Conservation (phyloP, 129 eudicot species). For the Flaveria linearis region DNA sequence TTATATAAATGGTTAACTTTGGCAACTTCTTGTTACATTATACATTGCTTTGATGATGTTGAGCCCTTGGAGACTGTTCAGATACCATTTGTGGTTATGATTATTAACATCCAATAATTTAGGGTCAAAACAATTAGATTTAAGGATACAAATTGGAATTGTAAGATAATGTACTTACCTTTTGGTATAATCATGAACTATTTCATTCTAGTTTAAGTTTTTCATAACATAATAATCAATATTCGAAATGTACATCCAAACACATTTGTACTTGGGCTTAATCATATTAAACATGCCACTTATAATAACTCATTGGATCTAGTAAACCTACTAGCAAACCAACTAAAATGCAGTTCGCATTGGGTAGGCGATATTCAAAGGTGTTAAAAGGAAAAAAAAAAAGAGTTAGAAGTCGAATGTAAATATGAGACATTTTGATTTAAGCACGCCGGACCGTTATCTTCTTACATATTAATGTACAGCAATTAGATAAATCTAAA, state of each 20-base stretch:
- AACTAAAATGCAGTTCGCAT: neutral
- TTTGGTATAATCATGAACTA: neutral
- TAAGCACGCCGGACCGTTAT: no score
- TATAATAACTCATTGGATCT: neutral
- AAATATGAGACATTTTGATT: no score
- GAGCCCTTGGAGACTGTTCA: neutral
- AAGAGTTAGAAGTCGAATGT: no score
- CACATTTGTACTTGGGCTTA: neutral
- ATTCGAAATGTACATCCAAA: neutral
- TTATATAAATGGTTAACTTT: neutral
- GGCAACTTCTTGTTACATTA: neutral
- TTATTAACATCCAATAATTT: neutral
- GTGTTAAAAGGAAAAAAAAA: no score
- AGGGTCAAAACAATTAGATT: neutral
- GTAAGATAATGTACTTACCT: no score
- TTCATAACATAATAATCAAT: neutral
- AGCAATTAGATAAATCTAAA: neutral
- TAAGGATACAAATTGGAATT: neutral
- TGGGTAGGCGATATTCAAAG: neutral
- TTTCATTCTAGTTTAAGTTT: neutral
- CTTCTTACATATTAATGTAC: neutral
- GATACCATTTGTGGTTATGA: neutral
- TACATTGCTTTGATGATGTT: neutral
- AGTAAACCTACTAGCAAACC: no score
- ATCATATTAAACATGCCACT: neutral